Evolutionary conservation across 2,329 filamentous ascomycete genomes (phyloP), one percentile per base, ranked within the genome.

Genomic region (Colletotrichum orchidophilum): DNA sequence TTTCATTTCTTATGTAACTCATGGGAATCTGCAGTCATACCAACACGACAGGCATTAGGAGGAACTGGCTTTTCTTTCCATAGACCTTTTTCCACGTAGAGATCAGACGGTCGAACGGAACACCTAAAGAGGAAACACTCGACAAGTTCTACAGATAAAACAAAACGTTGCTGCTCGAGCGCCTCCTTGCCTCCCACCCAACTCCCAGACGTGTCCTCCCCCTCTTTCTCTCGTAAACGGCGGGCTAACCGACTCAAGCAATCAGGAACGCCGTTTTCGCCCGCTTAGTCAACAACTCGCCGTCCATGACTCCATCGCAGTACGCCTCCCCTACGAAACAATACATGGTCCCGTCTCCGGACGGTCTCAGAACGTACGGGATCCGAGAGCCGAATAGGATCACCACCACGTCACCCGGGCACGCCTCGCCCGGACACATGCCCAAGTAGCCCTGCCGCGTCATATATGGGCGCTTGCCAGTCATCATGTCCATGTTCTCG

Each of bases 321-420:
- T 73, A 67, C 21, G 63, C 60, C 31, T 68, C 66, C 4, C 55
- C 73, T 21, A 71, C 66, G 50, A 73, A 70, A 50, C 46, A 31
- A 27, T n/a, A 71, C 24, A 29, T 52, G 35, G 57, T 67, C 67
- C 70, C 66, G 31, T 72, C 55, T 53, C 64, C 42, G 42, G 68
- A 60, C 33, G 73, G 71, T 66, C 73, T 70, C 59, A 74, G 66
- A 29, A 71, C 63, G 39, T 73, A 66, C 27, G 71, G 66, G 15
- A 73, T 71, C 33, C 63, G 68, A 61, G 53, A 59, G 35, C 73
- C 71, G 52, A 63, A 33, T 24, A 60, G 42, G 31, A 73, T 65
- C 52, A 71, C 71, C 21, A 73, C 70, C 24, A 67, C 35, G 21
- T 73, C 72, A 18, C 62, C 72, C 26, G 70, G 54, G 18, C 59